Evolutionary conservation across 2,329 filamentous ascomycete species (phyloP), one percentile per base, ranked within the genome.

Genomic region (Trichophaea hybrida): DNA sequence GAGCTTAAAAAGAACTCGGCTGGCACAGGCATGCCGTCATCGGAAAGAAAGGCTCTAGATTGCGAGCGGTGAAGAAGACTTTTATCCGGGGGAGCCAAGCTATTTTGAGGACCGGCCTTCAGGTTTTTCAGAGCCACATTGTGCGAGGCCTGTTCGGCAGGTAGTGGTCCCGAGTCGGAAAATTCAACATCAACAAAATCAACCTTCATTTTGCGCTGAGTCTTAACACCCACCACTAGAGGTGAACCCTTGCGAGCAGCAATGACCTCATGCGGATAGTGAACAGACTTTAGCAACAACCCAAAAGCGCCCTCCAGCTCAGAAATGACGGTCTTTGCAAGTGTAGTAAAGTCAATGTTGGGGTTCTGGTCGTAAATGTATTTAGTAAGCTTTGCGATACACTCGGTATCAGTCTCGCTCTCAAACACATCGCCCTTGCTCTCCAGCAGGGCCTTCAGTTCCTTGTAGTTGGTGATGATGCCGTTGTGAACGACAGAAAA

Each of bases 381-480:
- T 78, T 97, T 97, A 74, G 90, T 86, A 68, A 98, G 83, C 80
- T 97, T 98, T 68, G 93, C 93, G 75, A 98, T 98, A 75, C 91
- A 96, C 78, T 98, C 93, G 57, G 93, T 98, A 72, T 98, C 93
- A 68, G 93, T 98, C 76, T 98, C 91, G 56, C 93, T 98, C 83
- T 98, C 93, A 73, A 98, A 98, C 72, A 84, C 86, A 83, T 95
- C 94, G 72, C 93, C 93, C 81, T 97, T 98, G 79, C 80, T 80
- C 76, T 85, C 81, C 68, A 98, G 81, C 65, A 98, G 83, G 64
- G 86, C 88, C 83, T 91, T 95, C 70, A 98, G 78, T 77, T 98
- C 93, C 81, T 98, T 98, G 83, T 98, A 98, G 82, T 98, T 98
- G 78, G 93, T 98, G 76, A 98, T 98, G 80, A 98, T 98, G 72